Evolutionary conservation across 352 stramenopile species (phyloP), one percentile per base, ranked within the genome.

Genomic region (Discostella stelligera): DNA sequence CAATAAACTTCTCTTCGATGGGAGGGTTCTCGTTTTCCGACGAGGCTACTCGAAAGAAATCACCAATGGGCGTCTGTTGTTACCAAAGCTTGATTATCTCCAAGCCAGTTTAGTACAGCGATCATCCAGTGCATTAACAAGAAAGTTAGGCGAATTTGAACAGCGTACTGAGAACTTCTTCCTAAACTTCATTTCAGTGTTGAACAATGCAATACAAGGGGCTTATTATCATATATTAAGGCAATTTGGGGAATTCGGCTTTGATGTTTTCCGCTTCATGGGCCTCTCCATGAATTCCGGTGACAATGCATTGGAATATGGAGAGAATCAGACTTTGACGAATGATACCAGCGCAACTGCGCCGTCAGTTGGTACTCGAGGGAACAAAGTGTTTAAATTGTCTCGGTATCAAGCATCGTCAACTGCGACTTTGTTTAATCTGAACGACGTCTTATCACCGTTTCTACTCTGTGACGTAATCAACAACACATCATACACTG

Each of bases 51-150:
- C 72, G 0, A 62, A 80, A 64, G 88, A 93, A 77, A 66, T 88
- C 0, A 92, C 79, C n/a, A 82, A 67, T 56, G 86, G 83, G n/a
- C 56, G 88, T 54, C 59, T 91, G 0, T 65, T 92, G 0, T 49
- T 90, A 27, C 84, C 79, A n/a, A 93, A 93, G 66, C 14, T 93
- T 8, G 86, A 93, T 61, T 93, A 93, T 71, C 55, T 93, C 6
- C 88, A 93, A 77, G 79, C 86, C 56, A 89, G 71, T 77, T 37
- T 93, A 48, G 87, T 93, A 0, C 83, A 91, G 73, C 49, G 85
- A 60, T 85, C 83, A n/a, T 81, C 87, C 52, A 69, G 73, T 10
- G 78, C 58, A 50, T 25, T 90, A 3, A 85, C 77, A 59, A 73
- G 60, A n/a, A 71, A 66, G 59, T 54, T 90, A 6, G 76, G 84